phyloP scores from a whole-genome alignment of 2,329 filamentous ascomycete genomes.

The Escovopsis weberi region DNA sequence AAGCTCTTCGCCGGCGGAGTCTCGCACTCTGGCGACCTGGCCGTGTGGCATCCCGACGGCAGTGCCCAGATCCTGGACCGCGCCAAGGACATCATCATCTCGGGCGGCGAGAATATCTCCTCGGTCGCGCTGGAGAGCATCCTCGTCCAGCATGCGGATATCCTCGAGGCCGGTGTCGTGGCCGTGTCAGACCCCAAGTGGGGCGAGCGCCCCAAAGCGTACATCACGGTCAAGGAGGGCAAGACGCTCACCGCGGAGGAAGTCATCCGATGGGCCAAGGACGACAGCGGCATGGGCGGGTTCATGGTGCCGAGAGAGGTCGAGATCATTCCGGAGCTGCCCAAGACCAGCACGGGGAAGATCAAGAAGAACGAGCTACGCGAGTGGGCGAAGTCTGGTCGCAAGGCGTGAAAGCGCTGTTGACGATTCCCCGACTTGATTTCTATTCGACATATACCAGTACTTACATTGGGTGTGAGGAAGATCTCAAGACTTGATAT shows the following conservation, averaged over 20 bases:
- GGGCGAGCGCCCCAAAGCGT: constrained; percentile 94
- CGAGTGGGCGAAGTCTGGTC: constrained; percentile 51
- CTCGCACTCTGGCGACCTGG: constrained; percentile 79
- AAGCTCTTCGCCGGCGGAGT: constrained; percentile 82
- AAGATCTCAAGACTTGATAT: no score
- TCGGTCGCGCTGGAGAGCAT: constrained; percentile 84
- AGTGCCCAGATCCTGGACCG: constrained; percentile 85
- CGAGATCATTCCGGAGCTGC: constrained; percentile 73
- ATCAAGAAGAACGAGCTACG: constrained; percentile 87
- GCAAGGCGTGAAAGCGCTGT: constrained; percentile 5
- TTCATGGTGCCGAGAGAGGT: constrained; percentile 73
- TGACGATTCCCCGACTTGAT: no score
- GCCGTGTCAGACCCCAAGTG: constrained; percentile 78
- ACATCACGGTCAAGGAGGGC: constrained; percentile 65
- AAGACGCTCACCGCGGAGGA: constrained; percentile 36
- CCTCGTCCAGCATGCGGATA: constrained; percentile 73
- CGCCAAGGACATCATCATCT: constrained; percentile 97
- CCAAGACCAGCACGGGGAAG: constrained; percentile 96
- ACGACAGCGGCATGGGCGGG: constrained; percentile 64
- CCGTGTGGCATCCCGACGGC: constrained; percentile 85
- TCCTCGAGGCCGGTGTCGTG: constrained; percentile 86
- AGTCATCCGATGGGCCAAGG: constrained; percentile 75
- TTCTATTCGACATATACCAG: no score
- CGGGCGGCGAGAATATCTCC: constrained; percentile 92
- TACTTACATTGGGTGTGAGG: no score